Conservation (phyloP, 768 basidiomycete genomes). For the Phylloporus arenicola region DNA sequence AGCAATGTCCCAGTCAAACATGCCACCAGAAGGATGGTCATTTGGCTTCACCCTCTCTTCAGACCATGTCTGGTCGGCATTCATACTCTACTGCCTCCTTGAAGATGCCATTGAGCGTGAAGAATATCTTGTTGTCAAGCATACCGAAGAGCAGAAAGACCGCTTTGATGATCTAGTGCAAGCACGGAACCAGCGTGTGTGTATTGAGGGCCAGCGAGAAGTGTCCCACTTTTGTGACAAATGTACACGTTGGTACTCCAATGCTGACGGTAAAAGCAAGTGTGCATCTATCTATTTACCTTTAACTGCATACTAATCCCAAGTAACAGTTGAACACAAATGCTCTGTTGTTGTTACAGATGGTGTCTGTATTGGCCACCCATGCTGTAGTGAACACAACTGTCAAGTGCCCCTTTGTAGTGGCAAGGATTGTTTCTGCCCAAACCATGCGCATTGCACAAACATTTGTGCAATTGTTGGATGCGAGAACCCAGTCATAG, state of each 20-base stretch:
- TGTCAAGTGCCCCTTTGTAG: no score
- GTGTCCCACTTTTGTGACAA: constrained; percentile 1
- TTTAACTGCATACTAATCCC: no score
- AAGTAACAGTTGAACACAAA: not conserved
- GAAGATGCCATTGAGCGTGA: not conserved
- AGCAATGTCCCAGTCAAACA: not conserved
- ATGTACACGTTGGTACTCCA: not conserved
- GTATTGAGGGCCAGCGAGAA: not conserved
- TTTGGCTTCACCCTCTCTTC: not conserved
- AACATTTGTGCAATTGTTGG: not conserved
- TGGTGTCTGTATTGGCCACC: no score
- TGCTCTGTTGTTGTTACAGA: not conserved
- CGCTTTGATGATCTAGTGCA: not conserved
- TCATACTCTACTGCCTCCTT: not conserved
- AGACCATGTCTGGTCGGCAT: not conserved
- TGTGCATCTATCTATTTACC: not conserved
- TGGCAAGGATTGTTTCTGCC: not conserved
- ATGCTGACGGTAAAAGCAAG: not conserved
- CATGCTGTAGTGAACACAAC: no score
- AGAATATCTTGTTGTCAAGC: not conserved
- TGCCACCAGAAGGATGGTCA: not conserved
- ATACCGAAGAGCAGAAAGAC: not conserved
- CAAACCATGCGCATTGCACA: fast-evolving
- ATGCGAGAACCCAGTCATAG: not conserved
- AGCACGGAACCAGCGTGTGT: not conserved